phyloP scores from a whole-genome alignment of 768 basidiomycete genomes.

The Lyophyllum semitale region DNA sequence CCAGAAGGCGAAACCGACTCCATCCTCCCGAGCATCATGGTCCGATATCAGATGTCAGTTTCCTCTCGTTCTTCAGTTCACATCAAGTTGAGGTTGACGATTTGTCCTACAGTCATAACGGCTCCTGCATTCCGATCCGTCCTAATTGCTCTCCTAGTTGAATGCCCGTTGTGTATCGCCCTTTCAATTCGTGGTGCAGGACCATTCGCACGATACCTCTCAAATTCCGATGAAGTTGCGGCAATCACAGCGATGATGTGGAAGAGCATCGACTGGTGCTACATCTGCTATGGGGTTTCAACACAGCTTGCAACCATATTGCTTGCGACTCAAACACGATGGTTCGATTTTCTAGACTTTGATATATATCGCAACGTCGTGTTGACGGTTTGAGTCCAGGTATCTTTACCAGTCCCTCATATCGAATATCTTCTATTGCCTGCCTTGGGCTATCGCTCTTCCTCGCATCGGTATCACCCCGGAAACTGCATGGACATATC shows the following conservation, averaged over 20 bases:
- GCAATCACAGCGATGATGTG: conserved; percentile 25
- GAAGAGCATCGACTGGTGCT: conserved; percentile 26
- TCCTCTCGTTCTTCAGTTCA: background rate
- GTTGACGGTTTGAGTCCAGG: background rate
- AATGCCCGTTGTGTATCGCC: conserved; percentile 20
- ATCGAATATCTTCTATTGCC: conserved; percentile 21
- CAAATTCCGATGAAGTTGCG: conserved; percentile 24
- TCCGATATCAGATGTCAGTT: conserved; percentile 12
- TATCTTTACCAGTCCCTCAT: conserved; percentile 19
- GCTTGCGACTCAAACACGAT: conserved; percentile 20
- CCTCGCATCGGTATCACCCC: conserved; percentile 21
- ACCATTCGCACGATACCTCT: conserved; percentile 25
- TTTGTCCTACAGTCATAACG: conserved; percentile 3
- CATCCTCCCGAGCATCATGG: conserved; percentile 3
- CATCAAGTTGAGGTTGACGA: background rate
- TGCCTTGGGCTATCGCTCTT: conserved; percentile 24
- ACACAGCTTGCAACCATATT: conserved; percentile 25
- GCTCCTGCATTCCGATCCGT: conserved; percentile 17
- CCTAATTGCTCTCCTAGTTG: conserved; percentile 17
- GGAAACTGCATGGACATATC: conserved; percentile 24
- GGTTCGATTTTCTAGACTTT: conserved; percentile 7
- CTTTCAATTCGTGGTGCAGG: conserved; percentile 19
- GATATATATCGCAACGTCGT: background rate
- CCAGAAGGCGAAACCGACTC: conserved; percentile 1
- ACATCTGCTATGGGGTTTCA: conserved; percentile 25